Evolutionary conservation across 257 asterid genomes (phyloP), one percentile per base, ranked within the genome.

Genomic region (Nicotiana otophora): DNA sequence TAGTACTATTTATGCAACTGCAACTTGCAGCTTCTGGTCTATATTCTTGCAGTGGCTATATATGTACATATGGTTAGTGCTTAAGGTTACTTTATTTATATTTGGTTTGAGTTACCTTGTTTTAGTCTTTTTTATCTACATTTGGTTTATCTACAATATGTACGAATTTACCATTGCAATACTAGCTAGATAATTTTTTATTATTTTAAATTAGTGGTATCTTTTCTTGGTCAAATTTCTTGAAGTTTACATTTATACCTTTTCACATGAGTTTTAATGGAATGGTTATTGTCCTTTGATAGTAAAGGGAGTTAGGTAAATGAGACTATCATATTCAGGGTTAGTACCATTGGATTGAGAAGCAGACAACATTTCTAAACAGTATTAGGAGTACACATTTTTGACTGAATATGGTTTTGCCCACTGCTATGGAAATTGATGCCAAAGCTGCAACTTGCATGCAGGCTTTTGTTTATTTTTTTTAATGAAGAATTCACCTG

Each of bases 1-100:
- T 70, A 70, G 58, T 70, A 72, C 23, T 72, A 46, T 58, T 39
- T 39, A 36, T 48, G 61, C 78, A 69, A 42, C 77, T 69, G 77
- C 77, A 46, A 23, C 15, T 48, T 48, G 36, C 61, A 48, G 79
- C 36, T 23, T 74, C 60, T 72, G 77, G 57, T 0, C 15, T 11
- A 48, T 36, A 11, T 48, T 48, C 6, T 53, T 11, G 58, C 80
- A 48, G 63, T 26, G 63, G 39, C 48, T 72, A 42, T 70, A 42
- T 39, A 17, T 39, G 14, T n/a, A 39, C 20, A 30, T 34, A 67
- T 67, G 8, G 77, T 69, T 69, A 20, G n/a, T 69, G 57, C 55
- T 69, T n/a, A 39, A 20, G 78, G 57, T 74, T 74, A 48, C 62
- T 74, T 74, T 74, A 48, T 26, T 51, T 48, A 58, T 74, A 23